Evolutionary conservation across 2,329 filamentous ascomycete species (phyloP).

Genomic region (Phoma sp.): DNA sequence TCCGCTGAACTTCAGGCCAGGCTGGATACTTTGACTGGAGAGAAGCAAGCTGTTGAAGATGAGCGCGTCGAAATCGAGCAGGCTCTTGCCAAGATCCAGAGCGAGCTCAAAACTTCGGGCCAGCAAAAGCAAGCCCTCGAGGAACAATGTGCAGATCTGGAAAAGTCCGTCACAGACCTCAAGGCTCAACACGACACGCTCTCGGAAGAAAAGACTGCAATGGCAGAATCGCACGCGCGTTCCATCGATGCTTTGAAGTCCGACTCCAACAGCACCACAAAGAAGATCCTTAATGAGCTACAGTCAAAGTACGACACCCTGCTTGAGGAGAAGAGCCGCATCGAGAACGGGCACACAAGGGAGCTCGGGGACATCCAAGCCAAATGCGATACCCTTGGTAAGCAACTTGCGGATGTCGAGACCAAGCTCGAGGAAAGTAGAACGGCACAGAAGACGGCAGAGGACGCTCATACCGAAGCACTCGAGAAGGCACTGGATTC

Average conservation of each 20-base stretch:
- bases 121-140: constrained; percentile 29
- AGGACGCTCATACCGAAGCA: constrained; percentile 33
- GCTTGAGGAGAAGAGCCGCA: constrained; percentile 26
- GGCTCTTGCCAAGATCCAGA: constrained; percentile 28
- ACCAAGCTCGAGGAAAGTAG: constrained; percentile 25
- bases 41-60: constrained; percentile 26
- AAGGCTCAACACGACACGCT: constrained; percentile 40
- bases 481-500: constrained; percentile 23
- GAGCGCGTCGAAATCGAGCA: constrained; percentile 22
- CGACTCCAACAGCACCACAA: constrained; percentile 38
- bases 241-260: constrained; percentile 41
- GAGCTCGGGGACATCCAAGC: constrained; percentile 30
- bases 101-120: constrained; percentile 25
- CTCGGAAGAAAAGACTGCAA: constrained; percentile 38
- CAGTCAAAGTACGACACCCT: constrained; percentile 35
- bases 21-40: constrained; percentile 23
- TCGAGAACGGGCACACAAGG: constrained; percentile 24
- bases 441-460: constrained; percentile 24
- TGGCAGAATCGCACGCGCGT: constrained; percentile 39
- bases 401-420: constrained; percentile 34
- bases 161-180: constrained; percentile 39
- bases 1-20: constrained; percentile 32
- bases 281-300: constrained; percentile 36
- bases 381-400: constrained; percentile 27
- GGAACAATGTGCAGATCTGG: constrained; percentile 27